These are phyloP conservation scores for Monosporascus sp. DNA, from an alignment of 2,329 filamentous ascomycete species.

Conservation along the genomic window DNA sequence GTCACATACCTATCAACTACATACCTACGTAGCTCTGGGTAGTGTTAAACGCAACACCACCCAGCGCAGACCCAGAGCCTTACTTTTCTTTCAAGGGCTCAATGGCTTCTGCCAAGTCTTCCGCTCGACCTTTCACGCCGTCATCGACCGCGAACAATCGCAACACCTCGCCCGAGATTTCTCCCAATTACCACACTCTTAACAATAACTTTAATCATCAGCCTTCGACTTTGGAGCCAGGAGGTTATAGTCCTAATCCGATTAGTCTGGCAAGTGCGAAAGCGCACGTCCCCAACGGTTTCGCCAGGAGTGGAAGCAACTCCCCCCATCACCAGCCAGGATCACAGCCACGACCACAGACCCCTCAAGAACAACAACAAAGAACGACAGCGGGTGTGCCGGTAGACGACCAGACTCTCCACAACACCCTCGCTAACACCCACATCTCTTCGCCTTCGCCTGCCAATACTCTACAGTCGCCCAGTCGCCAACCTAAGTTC, in stretches of 20 bases:
- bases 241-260: neutral
- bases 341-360: neutral
- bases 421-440: constrained; percentile 32
- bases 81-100: neutral
- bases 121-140: neutral
- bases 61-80: too few species aligned
- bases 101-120: neutral
- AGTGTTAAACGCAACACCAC: too few species aligned
- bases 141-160: neutral
- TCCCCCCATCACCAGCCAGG: neutral
- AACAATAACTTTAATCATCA: neutral
- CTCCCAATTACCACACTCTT: neutral
- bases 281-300: neutral
- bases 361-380: constrained; percentile 8
- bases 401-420: constrained; percentile 28
- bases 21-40: too few species aligned
- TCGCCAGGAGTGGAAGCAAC: neutral
- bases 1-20: too few species aligned
- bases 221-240: too few species aligned
- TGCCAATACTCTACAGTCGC: constrained; percentile 14
- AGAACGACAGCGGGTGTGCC: constrained; percentile 15
- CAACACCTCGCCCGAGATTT: neutral
- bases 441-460: constrained; percentile 21
- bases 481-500: constrained; percentile 45
- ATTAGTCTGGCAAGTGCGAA: neutral